These are phyloP conservation scores for Xylaria sp. DNA, from an alignment of 2,329 filamentous ascomycete genomes.

Conservation along the genomic window DNA sequence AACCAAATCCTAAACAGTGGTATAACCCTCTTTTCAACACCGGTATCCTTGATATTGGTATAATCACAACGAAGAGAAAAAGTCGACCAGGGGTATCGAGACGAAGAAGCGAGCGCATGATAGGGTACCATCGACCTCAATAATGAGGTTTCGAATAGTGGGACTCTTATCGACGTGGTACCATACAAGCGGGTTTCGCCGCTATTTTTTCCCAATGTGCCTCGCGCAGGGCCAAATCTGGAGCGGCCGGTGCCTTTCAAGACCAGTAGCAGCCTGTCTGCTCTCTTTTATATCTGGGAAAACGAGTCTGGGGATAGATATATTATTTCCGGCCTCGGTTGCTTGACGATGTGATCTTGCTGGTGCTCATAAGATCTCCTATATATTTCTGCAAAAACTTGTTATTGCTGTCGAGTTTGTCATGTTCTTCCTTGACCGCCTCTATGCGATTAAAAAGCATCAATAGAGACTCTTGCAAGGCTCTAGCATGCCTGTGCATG, in stretches of 20 bases:
- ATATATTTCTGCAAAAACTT: conserved; percentile 98
- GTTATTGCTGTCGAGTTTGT: conserved; percentile 97
- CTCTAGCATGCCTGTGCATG: conserved; percentile 79
- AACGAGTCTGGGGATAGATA: conserved; percentile 7
- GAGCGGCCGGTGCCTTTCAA: conserved; percentile 19
- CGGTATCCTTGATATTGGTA: conserved; percentile 46
- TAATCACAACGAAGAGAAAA: conserved; percentile 45
- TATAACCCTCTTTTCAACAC: conserved; percentile 50
- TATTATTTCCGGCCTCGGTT: conserved; percentile 63
- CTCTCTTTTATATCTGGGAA: conserved; percentile 16
- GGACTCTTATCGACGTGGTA: conserved; percentile 7
- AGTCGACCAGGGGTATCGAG: conserved; percentile 32
- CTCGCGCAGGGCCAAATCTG: conserved; percentile 16
- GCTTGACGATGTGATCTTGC: conserved; percentile 72
- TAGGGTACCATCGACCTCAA: conserved; percentile 29
- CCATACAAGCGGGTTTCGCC: conserved; percentile 9
- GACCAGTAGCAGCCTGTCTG: conserved; percentile 6
- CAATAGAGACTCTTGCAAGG: conserved; percentile 86
- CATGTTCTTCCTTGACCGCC: conserved; percentile 91
- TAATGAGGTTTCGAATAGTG: conserved; percentile 19
- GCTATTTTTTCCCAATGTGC: neutral
- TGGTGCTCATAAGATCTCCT: conserved; percentile 91
- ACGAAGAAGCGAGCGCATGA: conserved; percentile 38
- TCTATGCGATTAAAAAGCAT: conserved; percentile 94
- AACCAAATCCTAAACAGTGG: conserved; percentile 48